phyloP scores from a whole-genome alignment of 371 early-diverging fungal genomes.

The Apophysomyces sp. region DNA sequence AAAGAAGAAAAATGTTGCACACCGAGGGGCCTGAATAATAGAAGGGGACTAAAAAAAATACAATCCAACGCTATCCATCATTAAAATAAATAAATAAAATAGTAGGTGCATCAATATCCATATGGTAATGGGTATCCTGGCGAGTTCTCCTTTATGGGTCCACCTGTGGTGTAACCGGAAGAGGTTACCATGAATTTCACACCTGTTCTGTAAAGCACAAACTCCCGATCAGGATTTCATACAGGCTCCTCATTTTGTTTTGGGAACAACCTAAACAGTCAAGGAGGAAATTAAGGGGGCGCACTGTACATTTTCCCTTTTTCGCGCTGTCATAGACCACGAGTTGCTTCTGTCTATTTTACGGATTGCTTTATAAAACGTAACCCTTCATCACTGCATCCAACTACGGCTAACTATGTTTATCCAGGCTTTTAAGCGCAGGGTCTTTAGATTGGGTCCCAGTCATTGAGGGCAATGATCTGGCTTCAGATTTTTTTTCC shows the following conservation, averaged over 20 bases:
- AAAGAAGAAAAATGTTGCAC: no score
- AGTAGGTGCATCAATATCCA: background rate
- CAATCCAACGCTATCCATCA: no score
- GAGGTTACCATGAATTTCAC: background rate
- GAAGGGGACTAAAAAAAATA: no score
- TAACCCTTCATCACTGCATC: background rate
- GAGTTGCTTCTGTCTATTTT: background rate
- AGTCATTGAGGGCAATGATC: background rate
- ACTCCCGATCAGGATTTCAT: background rate
- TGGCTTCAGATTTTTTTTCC: background rate
- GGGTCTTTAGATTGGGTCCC: background rate
- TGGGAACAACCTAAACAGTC: background rate
- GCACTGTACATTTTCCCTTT: background rate
- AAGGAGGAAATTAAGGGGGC: background rate
- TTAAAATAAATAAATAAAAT: no score
- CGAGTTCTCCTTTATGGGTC: background rate
- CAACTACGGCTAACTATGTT: background rate
- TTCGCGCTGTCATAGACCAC: background rate
- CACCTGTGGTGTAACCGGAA: background rate
- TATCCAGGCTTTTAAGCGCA: background rate
- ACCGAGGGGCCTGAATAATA: no score
- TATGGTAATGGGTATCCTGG: background rate
- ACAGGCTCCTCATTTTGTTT: background rate
- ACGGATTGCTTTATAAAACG: background rate
- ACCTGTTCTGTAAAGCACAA: slow-evolving; percentile 1